These are phyloP conservation scores for Xylaria cubensis DNA, from an alignment of 495 filamentous ascomycete genomes.

Conservation along the genomic window DNA sequence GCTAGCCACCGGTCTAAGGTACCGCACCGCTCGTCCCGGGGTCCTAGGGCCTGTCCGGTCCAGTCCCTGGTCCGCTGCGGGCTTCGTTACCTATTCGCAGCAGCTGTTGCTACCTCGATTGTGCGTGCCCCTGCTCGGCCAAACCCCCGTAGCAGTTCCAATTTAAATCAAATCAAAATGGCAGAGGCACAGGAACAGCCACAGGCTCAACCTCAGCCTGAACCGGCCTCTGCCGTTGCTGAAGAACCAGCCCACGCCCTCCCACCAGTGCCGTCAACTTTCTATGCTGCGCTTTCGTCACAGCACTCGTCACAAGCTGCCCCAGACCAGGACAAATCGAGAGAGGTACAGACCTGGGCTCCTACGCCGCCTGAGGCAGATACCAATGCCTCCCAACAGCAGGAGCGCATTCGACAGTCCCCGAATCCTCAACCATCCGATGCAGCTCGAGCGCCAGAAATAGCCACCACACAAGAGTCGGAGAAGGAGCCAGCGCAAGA, in stretches of 20 bases:
- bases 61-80: constrained; percentile 36
- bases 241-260: constrained; percentile 45
- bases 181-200: constrained; percentile 47
- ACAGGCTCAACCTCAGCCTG: constrained; percentile 49
- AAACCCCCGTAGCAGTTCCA: constrained; percentile 44
- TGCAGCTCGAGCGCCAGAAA: constrained; percentile 32
- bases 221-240: constrained; percentile 45
- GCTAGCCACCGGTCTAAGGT: constrained; percentile 32
- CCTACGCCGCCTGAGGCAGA: constrained; percentile 31
- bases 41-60: constrained; percentile 31
- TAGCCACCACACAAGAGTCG: constrained; percentile 36
- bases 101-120: constrained; percentile 38
- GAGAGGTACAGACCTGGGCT: constrained; percentile 34
- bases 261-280: constrained; percentile 35
- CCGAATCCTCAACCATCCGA: constrained; percentile 25
- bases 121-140: constrained; percentile 44
- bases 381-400: constrained; percentile 30
- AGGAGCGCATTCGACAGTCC: constrained; percentile 28
- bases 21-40: constrained; percentile 30
- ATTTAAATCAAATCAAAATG: constrained; percentile 49
- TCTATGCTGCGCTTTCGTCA: constrained; percentile 32
- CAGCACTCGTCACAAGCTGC: constrained; percentile 34
- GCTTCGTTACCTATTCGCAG: constrained; percentile 45
- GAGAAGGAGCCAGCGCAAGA: constrained; percentile 39
- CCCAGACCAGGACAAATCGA: constrained; percentile 38